Percentiles rank a stretch among this genome's conserved stretches.
Evolutionary conservation across 2,329 filamentous ascomycete species (phyloP).

Genomic region (Magnaporthiopsis rhizophila): DNA sequence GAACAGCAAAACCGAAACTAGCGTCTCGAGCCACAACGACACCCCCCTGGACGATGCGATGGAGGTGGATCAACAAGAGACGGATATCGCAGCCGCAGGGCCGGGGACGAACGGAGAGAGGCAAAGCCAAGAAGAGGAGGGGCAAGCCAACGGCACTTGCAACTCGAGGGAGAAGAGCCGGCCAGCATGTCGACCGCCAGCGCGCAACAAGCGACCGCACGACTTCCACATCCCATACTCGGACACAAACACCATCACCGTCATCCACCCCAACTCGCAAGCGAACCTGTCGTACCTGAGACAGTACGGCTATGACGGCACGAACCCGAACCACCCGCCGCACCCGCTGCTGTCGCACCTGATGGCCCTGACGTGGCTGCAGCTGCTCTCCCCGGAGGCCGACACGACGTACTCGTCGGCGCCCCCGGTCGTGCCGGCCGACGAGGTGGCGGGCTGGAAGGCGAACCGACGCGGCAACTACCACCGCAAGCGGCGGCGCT

Average conservation of each 20-base stretch:
- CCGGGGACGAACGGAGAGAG: background rate
- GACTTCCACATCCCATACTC: constrained; percentile 60
- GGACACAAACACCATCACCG: constrained; percentile 66
- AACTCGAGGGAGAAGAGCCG: background rate
- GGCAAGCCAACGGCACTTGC: constrained; percentile 7
- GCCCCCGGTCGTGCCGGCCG: constrained; percentile 50
- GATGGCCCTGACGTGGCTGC: constrained; percentile 82
- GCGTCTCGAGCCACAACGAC: background rate
- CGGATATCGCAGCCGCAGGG: background rate
- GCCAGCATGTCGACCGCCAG: background rate
- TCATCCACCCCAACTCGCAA: constrained; percentile 75
- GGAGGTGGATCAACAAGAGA: constrained; percentile 3
- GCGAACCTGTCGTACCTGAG: constrained; percentile 81
- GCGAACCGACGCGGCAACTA: constrained; percentile 76
- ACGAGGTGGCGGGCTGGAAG: constrained; percentile 64
- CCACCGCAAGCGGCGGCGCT: constrained; percentile 80
- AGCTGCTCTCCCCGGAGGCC: constrained; percentile 68
- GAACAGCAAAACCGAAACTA: background rate
- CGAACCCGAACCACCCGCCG: constrained; percentile 52
- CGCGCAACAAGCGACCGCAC: constrained; percentile 18
- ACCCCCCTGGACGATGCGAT: background rate
- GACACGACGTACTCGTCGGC: constrained; percentile 67
- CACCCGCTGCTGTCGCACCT: constrained; percentile 81
- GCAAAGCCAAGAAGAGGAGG: background rate
- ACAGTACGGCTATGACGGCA: constrained; percentile 79